Evolutionary conservation across 371 early-diverging fungal species (phyloP).

Genomic region (Entomophthora muscae): DNA sequence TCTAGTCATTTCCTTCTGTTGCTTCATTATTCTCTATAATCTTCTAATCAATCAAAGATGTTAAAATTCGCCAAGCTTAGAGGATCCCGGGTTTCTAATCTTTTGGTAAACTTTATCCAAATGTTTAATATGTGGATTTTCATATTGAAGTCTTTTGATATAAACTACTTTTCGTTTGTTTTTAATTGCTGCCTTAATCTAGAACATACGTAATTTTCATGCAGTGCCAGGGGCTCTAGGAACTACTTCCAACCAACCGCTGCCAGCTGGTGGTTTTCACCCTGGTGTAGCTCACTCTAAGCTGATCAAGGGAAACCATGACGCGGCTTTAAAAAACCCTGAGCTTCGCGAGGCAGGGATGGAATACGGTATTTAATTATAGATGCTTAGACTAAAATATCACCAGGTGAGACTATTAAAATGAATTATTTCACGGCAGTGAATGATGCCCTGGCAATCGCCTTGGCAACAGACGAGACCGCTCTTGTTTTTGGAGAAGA

Average conservation of each 20-base stretch:
- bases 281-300: conserved; percentile 58
- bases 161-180: too few species aligned
- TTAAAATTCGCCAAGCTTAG: background rate
- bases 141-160: too few species aligned
- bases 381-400: background rate
- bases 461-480: conserved; percentile 73
- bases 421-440: conserved; percentile 91
- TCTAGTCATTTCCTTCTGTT: too few species aligned
- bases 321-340: conserved; percentile 53
- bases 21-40: too few species aligned
- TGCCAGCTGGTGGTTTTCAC: conserved; percentile 63
- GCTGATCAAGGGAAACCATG: conserved; percentile 43
- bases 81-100: background rate
- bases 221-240: conserved; percentile 13
- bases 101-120: background rate
- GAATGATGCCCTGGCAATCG: conserved; percentile 83
- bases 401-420: conserved; percentile 44
- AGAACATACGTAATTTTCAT: conserved; percentile 11
- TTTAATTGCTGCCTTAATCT: too few species aligned
- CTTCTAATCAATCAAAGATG: background rate
- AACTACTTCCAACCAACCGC: conserved; percentile 20
- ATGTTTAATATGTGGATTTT: background rate
- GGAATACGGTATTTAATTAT: conserved; percentile 8
- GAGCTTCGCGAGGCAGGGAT: conserved; percentile 40
- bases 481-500: conserved; percentile 95